Percentiles rank a stretch among this genome's conserved stretches.
Conservation (phyloP, 495 filamentous ascomycete genomes). For the Penicillium arizonense region DNA sequence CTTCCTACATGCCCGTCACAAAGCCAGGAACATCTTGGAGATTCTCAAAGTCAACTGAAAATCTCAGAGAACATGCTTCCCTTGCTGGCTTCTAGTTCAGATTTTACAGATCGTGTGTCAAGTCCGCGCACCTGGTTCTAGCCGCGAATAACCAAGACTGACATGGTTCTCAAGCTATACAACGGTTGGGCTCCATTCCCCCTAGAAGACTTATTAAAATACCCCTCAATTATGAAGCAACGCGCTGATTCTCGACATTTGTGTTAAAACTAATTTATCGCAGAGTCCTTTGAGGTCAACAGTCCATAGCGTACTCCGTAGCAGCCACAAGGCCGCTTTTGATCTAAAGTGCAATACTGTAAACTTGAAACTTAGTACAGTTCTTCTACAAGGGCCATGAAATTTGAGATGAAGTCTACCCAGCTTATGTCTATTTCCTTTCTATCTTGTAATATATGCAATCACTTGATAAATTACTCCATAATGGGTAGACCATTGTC, state of each 20-base stretch:
- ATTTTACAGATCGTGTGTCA: not conserved
- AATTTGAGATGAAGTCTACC: not conserved
- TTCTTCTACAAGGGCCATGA: not conserved
- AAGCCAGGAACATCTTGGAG: no score
- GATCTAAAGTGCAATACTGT: not conserved
- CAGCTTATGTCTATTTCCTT: not conserved
- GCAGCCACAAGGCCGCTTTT: not conserved
- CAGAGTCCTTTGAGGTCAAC: not conserved
- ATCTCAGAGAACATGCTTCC: no score
- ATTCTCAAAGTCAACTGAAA: no score
- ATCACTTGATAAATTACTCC: slow-evolving; percentile 2
- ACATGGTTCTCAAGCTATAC: not conserved
- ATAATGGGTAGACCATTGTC: slow-evolving; percentile 14
- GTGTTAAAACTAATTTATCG: not conserved
- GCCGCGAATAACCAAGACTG: not conserved
- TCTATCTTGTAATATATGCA: slow-evolving; percentile 1
- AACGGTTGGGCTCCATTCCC: not conserved
- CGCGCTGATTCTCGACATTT: not conserved
- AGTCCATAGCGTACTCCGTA: not conserved
- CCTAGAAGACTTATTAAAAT: not conserved
- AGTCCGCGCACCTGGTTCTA: not conserved
- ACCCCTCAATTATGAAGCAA: not conserved
- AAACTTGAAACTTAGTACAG: not conserved
- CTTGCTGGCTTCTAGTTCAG: not conserved
- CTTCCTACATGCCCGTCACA: no score